Percentiles rank a stretch among this genome's conserved stretches.
Evolutionary conservation across 495 filamentous ascomycete genomes (phyloP).

Genomic region (Penicillium salamii): DNA sequence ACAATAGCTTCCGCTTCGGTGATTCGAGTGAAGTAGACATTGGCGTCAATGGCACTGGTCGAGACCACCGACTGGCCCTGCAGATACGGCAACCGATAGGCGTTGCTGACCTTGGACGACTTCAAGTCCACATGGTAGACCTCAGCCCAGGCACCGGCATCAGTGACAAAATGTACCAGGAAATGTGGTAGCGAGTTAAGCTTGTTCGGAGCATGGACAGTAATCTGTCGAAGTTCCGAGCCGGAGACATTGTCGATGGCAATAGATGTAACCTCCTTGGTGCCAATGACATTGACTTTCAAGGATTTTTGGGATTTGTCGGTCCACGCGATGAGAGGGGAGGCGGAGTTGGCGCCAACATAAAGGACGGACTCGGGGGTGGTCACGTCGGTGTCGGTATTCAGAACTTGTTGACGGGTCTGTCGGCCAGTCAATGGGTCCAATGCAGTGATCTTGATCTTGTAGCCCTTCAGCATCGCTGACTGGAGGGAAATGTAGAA

Average conservation of each 20-base stretch:
- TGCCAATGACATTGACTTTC: slow-evolving; percentile 78
- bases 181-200: slow-evolving; percentile 73
- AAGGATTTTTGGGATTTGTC: slow-evolving; percentile 65
- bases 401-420: slow-evolving; percentile 61
- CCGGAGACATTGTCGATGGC: slow-evolving; percentile 50
- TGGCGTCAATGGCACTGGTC: slow-evolving; percentile 68
- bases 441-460: slow-evolving; percentile 69
- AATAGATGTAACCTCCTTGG: slow-evolving; percentile 56
- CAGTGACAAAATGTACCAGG: slow-evolving; percentile 77
- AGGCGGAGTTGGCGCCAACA: slow-evolving; percentile 79
- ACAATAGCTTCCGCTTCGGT: slow-evolving; percentile 68
- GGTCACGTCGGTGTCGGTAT: slow-evolving; percentile 69
- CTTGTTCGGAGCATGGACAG: slow-evolving; percentile 69
- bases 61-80: slow-evolving; percentile 72
- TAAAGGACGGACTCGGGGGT: slow-evolving; percentile 67
- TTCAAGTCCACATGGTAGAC: slow-evolving; percentile 79
- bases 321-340: slow-evolving; percentile 79
- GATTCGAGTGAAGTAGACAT: slow-evolving; percentile 84
- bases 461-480: slow-evolving; percentile 60
- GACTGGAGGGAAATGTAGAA: slow-evolving; percentile 77
- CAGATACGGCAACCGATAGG: slow-evolving; percentile 70
- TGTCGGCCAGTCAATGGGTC: slow-evolving; percentile 69
- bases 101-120: slow-evolving; percentile 61
- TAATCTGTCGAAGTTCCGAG: slow-evolving; percentile 62
- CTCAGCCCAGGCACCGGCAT: slow-evolving; percentile 71